Percentiles rank a stretch among this genome's conserved stretches.
phyloP scores from a whole-genome alignment of 2,329 filamentous ascomycete species.

The Cytospora leucostoma region DNA sequence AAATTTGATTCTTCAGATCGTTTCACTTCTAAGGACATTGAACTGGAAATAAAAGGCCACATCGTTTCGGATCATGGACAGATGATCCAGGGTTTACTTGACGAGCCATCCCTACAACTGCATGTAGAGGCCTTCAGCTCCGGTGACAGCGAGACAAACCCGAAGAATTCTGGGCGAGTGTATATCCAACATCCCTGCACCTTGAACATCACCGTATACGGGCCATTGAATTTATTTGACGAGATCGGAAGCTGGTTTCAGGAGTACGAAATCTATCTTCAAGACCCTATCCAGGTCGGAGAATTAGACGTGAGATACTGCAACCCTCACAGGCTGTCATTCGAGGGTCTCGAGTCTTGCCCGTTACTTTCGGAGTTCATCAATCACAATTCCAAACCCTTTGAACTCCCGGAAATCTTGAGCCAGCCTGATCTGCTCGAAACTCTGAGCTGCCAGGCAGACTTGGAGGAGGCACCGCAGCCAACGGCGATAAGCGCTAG shows the following conservation, averaged over 20 bases:
- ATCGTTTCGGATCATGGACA: neutral
- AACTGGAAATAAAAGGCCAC: neutral
- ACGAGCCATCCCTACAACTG: neutral
- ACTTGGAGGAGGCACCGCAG: slow-evolving; percentile 36
- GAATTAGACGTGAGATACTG: slow-evolving; percentile 5
- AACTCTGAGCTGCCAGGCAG: slow-evolving; percentile 30
- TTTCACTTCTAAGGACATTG: neutral
- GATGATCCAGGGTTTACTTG: neutral
- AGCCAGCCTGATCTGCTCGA: slow-evolving; percentile 10
- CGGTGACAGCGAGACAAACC: neutral
- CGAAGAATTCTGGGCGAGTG: neutral
- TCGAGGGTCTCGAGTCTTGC: neutral
- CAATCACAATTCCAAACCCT: neutral
- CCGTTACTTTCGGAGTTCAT: neutral
- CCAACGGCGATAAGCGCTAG: slow-evolving; percentile 32
- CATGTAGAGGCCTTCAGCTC: neutral
- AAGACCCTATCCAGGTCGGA: slow-evolving; percentile 4
- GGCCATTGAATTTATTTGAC: slow-evolving; percentile 1
- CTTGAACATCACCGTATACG: neutral
- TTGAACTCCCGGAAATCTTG: neutral
- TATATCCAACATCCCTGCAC: neutral
- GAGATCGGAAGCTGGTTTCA: slow-evolving; percentile 16
- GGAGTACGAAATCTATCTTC: slow-evolving; percentile 11
- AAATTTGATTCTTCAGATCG: neutral
- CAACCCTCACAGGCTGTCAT: slow-evolving; percentile 20